Evolutionary conservation across 2,329 filamentous ascomycete species (phyloP), one percentile per base, ranked within the genome.

Genomic region (Alternaria panax): DNA sequence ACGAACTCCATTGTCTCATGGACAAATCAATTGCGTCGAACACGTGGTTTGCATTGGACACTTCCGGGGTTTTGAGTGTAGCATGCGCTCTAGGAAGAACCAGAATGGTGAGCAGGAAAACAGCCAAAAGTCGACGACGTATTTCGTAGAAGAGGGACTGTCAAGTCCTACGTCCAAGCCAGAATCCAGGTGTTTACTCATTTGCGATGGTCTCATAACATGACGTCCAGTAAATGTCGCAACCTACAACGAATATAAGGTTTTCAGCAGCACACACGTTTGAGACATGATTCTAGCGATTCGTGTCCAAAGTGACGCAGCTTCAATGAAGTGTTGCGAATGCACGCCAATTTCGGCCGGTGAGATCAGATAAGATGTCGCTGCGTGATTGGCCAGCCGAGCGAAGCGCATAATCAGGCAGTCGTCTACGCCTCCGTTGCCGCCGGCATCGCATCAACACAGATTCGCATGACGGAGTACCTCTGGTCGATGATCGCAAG

Each of bases 1-100:
- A 88, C 0, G 88, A 91, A 1, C 89, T 90, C 86, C 88, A 93
- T 80, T 92, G 89, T 34, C 90, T 84, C 80, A 90, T 87, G 1
- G 89, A 89, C 9, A 87, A 87, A 64, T 92, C 87, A 18, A 92
- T 80, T 16, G 88, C 84, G 70, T 92, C 92, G 83, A 92, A 92
- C 56, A 92, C 86, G 61, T 86, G 83, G 64, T 86, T 84, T 7
- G 86, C 87, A 73, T 90, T 88, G 22, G 55, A 56, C 18, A 43
- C 27, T 41, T 47, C 27, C 16, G 50, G 7, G 28, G 25, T 51
- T 43, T 64, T 30, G 22, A 32, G 40, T n/a, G 34, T 18, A 42
- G 51, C n/a, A 54, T 18, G 28, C 57, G 41, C 3, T 32, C 20
- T 38, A 9, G 47, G 22, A 50, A 50, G 32, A 50, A 20, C n/a